These are phyloP conservation scores for Annulohypoxylon truncatum DNA, from an alignment of 2,329 filamentous ascomycete genomes.

Conservation along the genomic window DNA sequence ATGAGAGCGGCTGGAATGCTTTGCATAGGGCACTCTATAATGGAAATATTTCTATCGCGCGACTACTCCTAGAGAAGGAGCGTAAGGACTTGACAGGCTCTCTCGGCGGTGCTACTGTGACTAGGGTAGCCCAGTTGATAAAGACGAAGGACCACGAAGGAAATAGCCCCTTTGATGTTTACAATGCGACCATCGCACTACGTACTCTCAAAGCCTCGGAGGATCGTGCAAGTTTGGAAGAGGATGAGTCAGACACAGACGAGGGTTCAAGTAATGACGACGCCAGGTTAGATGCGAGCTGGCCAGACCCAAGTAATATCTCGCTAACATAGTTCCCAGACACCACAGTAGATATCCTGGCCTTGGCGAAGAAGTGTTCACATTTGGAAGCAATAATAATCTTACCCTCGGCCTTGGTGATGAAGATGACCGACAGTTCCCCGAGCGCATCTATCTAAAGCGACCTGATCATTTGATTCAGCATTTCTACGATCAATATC, in stretches of 20 bases:
- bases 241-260: slow-evolving; percentile 67
- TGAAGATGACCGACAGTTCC: slow-evolving; percentile 92
- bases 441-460: slow-evolving; percentile 81
- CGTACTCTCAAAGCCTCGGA: slow-evolving; percentile 67
- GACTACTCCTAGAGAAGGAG: slow-evolving; percentile 83
- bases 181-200: slow-evolving; percentile 85
- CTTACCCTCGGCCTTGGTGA: slow-evolving; percentile 93
- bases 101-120: slow-evolving; percentile 66
- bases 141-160: slow-evolving; percentile 97
- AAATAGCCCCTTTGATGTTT: slow-evolving; percentile 93
- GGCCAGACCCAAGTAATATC: slow-evolving; percentile 39
- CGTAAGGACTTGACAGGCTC: slow-evolving; percentile 71
- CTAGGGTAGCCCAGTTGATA: slow-evolving; percentile 79
- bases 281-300: slow-evolving; percentile 41
- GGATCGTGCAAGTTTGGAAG: slow-evolving; percentile 57
- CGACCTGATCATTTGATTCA: slow-evolving; percentile 82
- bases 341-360: slow-evolving; percentile 39
- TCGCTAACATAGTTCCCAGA: slow-evolving; percentile 46
- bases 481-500: slow-evolving; percentile 77
- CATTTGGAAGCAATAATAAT: slow-evolving; percentile 97
- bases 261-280: slow-evolving; percentile 55
- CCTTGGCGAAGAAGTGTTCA: slow-evolving; percentile 86
- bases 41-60: slow-evolving; percentile 88
- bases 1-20: slow-evolving; percentile 95
- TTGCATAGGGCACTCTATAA: slow-evolving; percentile 91